Conservation (phyloP, 2,329 filamentous ascomycete species). For the Geosmithia putterillii region DNA sequence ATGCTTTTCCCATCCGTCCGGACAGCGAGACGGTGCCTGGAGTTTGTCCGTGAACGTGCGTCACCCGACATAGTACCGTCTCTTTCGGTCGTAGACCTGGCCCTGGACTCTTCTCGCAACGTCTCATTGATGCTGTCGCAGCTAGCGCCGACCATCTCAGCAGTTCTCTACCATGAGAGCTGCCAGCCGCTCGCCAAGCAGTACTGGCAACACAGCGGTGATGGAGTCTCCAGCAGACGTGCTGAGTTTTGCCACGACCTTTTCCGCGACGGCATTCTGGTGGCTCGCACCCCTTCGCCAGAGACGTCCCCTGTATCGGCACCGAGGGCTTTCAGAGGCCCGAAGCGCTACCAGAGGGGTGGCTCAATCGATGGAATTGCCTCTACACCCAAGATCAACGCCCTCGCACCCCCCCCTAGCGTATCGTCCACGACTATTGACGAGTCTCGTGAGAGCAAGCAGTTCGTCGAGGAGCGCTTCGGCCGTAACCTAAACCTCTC, state of each 20-base stretch:
- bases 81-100: conserved; percentile 48
- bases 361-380: conserved; percentile 24
- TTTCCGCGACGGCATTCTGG: conserved; percentile 54
- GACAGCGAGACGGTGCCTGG: conserved; percentile 59
- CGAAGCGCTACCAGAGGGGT: conserved; percentile 63
- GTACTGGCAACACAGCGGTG: conserved; percentile 95
- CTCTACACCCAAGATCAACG: conserved; percentile 9
- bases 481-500: conserved; percentile 78
- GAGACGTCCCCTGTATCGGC: conserved; percentile 8
- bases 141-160: conserved; percentile 49
- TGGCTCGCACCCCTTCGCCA: conserved; percentile 10
- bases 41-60: conserved; percentile 55
- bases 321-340: conserved; percentile 50
- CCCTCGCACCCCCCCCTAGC: conserved; percentile 6
- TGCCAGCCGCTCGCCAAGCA: conserved; percentile 68
- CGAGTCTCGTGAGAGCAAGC: conserved; percentile 52
- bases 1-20: conserved; percentile 71
- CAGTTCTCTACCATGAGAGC: conserved; percentile 58
- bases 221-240: conserved; percentile 80
- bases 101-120: conserved; percentile 42
- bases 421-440: conserved; percentile 9
- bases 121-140: conserved; percentile 37
- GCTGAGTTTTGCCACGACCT: conserved; percentile 79
- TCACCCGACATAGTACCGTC: conserved; percentile 34
- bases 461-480: conserved; percentile 88